These are phyloP conservation scores for Radiomyces spectabilis DNA, from an alignment of 192 early-diverging fungal genomes.

Conservation along the genomic window DNA sequence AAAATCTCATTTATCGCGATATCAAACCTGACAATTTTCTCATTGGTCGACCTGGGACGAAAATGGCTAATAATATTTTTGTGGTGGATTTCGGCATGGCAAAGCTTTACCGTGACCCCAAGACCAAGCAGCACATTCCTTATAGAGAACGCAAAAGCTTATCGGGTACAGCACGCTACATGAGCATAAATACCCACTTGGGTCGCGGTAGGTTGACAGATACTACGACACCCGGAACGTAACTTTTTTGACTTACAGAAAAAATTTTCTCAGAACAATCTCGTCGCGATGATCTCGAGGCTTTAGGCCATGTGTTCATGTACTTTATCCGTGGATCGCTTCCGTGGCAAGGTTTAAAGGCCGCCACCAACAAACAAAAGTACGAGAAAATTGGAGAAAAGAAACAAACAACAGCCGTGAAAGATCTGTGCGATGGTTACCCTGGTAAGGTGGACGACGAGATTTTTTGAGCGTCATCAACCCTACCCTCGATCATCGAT, in stretches of 20 bases:
- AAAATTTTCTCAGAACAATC: no score
- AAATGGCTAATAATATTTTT: constrained; percentile 59
- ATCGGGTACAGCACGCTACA: constrained; percentile 92
- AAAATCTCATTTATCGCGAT: constrained; percentile 91
- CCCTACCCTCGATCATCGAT: no score
- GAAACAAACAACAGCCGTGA: constrained; percentile 84
- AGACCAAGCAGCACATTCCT: constrained; percentile 92
- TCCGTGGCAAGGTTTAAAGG: constrained; percentile 99
- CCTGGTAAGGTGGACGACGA: no score
- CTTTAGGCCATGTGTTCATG: constrained; percentile 97
- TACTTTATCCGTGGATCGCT: constrained; percentile 92
- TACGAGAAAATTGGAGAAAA: constrained; percentile 99
- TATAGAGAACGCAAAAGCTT: constrained; percentile 91
- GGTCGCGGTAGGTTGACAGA: constrained; percentile 60
- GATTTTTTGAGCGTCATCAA: no score
- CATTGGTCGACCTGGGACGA: constrained; percentile 68
- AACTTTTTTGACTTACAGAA: no score
- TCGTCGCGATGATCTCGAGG: constrained; percentile 93
- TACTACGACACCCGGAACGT: no score
- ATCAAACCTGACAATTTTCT: constrained; percentile 99
- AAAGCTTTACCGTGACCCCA: constrained; percentile 93
- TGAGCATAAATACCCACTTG: constrained; percentile 96
- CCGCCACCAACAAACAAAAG: constrained; percentile 97
- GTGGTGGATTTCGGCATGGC: constrained; percentile 98
- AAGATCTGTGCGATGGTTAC: constrained; percentile 86